Percentiles rank a stretch among this genome's conserved stretches.
Conservation (phyloP, 2,329 filamentous ascomycete species). For the Epichloe scottii region DNA sequence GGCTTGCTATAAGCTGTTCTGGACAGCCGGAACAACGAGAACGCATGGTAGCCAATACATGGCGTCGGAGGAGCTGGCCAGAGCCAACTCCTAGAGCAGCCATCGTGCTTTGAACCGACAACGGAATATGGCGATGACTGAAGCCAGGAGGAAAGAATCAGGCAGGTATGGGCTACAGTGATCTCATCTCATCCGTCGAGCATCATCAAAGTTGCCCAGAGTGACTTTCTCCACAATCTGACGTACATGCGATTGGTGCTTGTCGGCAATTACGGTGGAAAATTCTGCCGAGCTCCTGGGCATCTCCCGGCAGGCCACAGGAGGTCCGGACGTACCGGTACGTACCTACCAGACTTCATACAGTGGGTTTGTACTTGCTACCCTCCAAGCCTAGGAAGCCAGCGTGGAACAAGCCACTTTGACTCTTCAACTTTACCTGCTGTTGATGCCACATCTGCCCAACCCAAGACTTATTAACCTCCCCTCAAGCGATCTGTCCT, state of each 20-base stretch:
- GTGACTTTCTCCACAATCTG: not conserved
- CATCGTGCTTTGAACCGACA: conserved; percentile 12
- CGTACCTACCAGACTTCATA: not conserved
- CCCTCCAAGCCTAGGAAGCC: not conserved
- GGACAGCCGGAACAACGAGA: conserved; percentile 18
- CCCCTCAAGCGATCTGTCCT: not conserved
- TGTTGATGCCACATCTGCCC: conserved; percentile 1
- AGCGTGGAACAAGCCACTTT: not conserved
- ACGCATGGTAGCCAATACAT: conserved; percentile 17
- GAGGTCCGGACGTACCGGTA: too few relatives aligned
- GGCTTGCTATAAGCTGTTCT: conserved; percentile 7
- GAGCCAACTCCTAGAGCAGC: conserved; percentile 23
- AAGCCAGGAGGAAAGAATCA: not conserved
- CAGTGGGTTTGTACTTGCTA: too few relatives aligned
- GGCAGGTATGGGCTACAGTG: too few relatives aligned
- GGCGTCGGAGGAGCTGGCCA: conserved; percentile 21
- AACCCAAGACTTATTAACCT: not conserved
- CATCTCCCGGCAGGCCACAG: not conserved
- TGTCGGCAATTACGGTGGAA: not conserved
- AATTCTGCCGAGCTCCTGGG: not conserved
- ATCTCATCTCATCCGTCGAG: too few relatives aligned
- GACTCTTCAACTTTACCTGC: not conserved
- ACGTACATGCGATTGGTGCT: not conserved
- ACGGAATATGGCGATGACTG: not conserved
- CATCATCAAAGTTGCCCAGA: not conserved